Evolutionary conservation across 208 protist species (phyloP).

Genomic region (Naegleria lovaniensis): DNA sequence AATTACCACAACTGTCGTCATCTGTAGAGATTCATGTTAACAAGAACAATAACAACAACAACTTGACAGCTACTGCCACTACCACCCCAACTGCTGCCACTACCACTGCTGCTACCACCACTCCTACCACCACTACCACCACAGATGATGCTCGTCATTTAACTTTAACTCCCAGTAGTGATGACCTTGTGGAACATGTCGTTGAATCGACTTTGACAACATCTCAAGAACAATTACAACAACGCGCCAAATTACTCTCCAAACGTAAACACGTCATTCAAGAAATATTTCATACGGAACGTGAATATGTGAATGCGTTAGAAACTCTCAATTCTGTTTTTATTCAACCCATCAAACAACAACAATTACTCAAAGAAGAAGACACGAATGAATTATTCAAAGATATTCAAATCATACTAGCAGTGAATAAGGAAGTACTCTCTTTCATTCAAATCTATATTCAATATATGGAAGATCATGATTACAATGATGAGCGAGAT

Average conservation of each 20-base stretch:
- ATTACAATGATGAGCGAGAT: neutral
- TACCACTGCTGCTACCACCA: too few species aligned
- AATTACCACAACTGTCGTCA: too few species aligned
- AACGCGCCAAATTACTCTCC: neutral
- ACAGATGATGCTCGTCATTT: too few species aligned
- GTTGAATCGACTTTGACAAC: neutral
- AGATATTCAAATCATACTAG: neutral
- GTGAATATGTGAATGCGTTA: neutral
- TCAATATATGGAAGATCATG: neutral
- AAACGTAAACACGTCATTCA: neutral
- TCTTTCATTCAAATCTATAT: neutral
- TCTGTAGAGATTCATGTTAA: too few species aligned
- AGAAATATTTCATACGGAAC: conserved; percentile 16
- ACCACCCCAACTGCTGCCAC: too few species aligned
- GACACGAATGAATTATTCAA: neutral
- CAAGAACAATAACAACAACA: too few species aligned
- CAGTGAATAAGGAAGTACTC: conserved; percentile 8
- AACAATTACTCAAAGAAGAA: neutral
- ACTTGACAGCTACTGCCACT: too few species aligned
- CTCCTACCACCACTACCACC: too few species aligned
- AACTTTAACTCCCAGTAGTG: too few species aligned
- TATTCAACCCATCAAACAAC: neutral
- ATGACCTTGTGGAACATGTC: too few species aligned
- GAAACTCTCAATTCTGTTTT: neutral
- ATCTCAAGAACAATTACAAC: neutral